These are phyloP conservation scores for Lentinula sp. DNA, from an alignment of 768 basidiomycete species.

Conservation along the genomic window DNA sequence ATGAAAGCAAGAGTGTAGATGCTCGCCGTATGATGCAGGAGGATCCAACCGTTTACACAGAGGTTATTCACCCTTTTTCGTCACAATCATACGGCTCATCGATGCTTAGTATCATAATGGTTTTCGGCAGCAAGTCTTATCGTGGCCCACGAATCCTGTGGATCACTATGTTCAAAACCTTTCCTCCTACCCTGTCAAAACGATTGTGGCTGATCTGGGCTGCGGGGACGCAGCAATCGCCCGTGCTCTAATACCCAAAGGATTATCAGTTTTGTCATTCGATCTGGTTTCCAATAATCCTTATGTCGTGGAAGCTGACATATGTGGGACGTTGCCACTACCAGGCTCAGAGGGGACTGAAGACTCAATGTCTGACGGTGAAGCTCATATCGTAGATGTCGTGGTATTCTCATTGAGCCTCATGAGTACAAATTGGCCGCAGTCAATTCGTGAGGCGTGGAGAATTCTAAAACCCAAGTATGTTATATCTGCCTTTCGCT, in stretches of 20 bases:
- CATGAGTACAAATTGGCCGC: conserved; percentile 97
- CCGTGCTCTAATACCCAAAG: conserved; percentile 60
- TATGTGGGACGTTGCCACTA: conserved; percentile 71
- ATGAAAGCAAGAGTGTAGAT: conserved; percentile 75
- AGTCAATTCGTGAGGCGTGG: conserved; percentile 84
- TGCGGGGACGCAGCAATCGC: conserved; percentile 94
- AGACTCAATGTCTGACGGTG: conserved; percentile 34
- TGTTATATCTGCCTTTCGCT: conserved; percentile 20
- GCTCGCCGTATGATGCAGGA: conserved; percentile 80
- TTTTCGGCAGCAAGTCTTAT: conserved; percentile 85
- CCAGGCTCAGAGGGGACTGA: conserved; percentile 65
- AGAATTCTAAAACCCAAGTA: conserved; percentile 80
- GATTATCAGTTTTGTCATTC: conserved; percentile 67
- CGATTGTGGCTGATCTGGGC: conserved; percentile 88
- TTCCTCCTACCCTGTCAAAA: conserved; percentile 54
- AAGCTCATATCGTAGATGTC: conserved; percentile 81
- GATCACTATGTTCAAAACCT: conserved; percentile 67
- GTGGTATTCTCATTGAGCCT: conserved; percentile 92
- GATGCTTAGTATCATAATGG: conserved; percentile 81
- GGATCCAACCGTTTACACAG: conserved; percentile 75
- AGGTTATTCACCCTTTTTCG: conserved; percentile 41
- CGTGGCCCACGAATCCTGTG: conserved; percentile 96
- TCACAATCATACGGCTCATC: not conserved
- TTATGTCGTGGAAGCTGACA: conserved; percentile 88
- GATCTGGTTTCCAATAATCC: conserved; percentile 71